These are phyloP conservation scores for Populus tremula DNA, from an alignment of 345 rosid species.

Conservation along the genomic window DNA sequence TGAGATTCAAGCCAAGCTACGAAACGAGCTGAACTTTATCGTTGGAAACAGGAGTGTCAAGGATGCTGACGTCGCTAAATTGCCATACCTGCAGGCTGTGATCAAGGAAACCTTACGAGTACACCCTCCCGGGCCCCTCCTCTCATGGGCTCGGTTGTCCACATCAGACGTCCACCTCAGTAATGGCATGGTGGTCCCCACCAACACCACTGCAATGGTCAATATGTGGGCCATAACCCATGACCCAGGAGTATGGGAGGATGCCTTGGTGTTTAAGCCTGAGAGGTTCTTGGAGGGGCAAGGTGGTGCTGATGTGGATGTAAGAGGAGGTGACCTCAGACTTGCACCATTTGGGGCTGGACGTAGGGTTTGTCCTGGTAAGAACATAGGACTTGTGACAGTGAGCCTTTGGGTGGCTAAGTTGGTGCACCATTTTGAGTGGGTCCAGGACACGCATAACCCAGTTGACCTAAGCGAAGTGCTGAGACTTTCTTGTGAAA, in stretches of 20 bases:
- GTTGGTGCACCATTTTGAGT: slow-evolving; percentile 40
- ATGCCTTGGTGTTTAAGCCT: slow-evolving; percentile 35
- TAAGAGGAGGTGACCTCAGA: slow-evolving; percentile 41
- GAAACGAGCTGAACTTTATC: slow-evolving; percentile 19
- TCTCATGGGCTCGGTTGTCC: slow-evolving; percentile 59
- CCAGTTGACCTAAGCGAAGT: slow-evolving; percentile 41
- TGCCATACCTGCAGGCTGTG: slow-evolving; percentile 42
- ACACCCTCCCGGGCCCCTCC: slow-evolving; percentile 56
- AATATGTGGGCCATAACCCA: slow-evolving; percentile 66
- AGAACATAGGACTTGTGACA: slow-evolving; percentile 42
- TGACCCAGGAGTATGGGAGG: slow-evolving; percentile 44
- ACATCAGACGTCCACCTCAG: slow-evolving; percentile 49
- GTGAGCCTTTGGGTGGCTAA: slow-evolving; percentile 49
- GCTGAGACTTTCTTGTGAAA: slow-evolving; percentile 45
- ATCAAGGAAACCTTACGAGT: slow-evolving; percentile 51
- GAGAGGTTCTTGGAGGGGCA: slow-evolving; percentile 36
- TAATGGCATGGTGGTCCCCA: slow-evolving; percentile 46
- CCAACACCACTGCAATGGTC: slow-evolving; percentile 49
- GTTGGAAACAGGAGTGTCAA: slow-evolving; percentile 15
- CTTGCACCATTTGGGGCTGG: slow-evolving; percentile 66
- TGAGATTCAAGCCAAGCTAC: slow-evolving; percentile 31
- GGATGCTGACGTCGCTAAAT: slow-evolving; percentile 32
- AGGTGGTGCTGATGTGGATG: slow-evolving; percentile 36
- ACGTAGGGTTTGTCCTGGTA: slow-evolving; percentile 55
- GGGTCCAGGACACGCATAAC: slow-evolving; percentile 33